Percentiles rank a stretch among this genome's conserved stretches.
Evolutionary conservation across 495 filamentous ascomycete genomes (phyloP).

Genomic region (Wilcoxina mikolae): DNA sequence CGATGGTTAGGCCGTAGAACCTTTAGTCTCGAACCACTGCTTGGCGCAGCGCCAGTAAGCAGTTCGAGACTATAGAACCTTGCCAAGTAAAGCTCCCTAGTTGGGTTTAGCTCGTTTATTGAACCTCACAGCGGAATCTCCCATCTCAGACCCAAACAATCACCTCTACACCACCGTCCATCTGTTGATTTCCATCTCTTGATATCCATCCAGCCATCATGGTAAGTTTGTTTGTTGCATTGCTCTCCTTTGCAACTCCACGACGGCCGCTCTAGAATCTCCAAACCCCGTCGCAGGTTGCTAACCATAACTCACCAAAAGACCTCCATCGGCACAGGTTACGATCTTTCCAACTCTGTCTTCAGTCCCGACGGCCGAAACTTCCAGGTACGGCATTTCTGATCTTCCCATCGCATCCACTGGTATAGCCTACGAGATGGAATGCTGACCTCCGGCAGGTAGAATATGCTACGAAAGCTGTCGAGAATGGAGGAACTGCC

Average conservation of each 20-base stretch:
- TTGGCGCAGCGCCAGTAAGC: no score
- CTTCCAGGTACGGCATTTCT: slow-evolving; percentile 52
- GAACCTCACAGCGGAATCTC: slow-evolving; percentile 6
- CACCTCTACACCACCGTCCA: not conserved
- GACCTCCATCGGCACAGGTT: slow-evolving; percentile 99
- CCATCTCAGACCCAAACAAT: not conserved
- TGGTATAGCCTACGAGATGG: slow-evolving; percentile 11
- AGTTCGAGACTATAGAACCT: no score
- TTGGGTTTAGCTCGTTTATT: slow-evolving; percentile 1
- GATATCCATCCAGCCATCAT: slow-evolving; percentile 7
- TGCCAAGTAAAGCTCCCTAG: no score
- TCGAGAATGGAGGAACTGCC: slow-evolving; percentile 93
- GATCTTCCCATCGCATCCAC: no score
- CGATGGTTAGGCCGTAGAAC: no score
- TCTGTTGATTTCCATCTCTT: slow-evolving; percentile 6
- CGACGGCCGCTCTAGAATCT: not conserved
- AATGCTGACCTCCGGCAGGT: slow-evolving; percentile 50
- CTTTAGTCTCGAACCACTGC: no score
- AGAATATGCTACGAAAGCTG: slow-evolving; percentile 96
- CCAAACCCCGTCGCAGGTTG: not conserved
- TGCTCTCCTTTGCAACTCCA: not conserved
- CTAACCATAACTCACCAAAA: slow-evolving; percentile 28
- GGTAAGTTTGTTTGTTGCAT: slow-evolving; percentile 3
- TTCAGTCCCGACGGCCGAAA: slow-evolving; percentile 98
- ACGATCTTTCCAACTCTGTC: slow-evolving; percentile 97